Base-by-base conservation (phyloP, 2,329 filamentous ascomycete genomes). In the Scytalidium lignicola region DNA sequence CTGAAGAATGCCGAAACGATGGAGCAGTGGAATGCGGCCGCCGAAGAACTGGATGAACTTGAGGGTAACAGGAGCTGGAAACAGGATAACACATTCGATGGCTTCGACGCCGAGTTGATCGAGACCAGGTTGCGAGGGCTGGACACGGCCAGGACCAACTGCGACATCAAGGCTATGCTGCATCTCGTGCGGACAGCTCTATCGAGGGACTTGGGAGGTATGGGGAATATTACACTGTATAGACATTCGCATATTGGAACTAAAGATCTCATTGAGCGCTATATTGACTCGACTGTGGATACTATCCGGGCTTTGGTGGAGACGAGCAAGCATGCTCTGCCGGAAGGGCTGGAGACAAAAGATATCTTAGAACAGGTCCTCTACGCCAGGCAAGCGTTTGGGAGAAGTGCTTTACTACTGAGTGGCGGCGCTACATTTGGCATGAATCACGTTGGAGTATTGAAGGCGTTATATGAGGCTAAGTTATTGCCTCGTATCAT, bases 61-160 rank as follows among this genome's bases (percentile, higher is more conserved):
- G 89, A 96, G 64, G 84, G 84, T 42, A 90, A 92, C 62, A 83
- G 92, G 56, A 70, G 74, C 22, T 96, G 91, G 91, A 96, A 96
- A 65, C 66, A 74, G 26, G 80, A 88, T 45, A 69, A 78, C 8
- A 64, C 61, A 1, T 61, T 57, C n/a, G 28, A 51, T 3, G 74
- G 79, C 45, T 81, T 76, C n/a, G 82, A 92, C 59, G 78, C 82
- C 1, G 71, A 72, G 0, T 71, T 95, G 8, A 80, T 96, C 40
- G 74, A 83, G 55, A 72, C 78, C 26, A 82, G 88, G n/a, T 70
- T 95, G 41, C 71, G 74, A 47, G 82, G 90, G 55, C 75, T 96
- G 51, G 85, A 95, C 56, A 76, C 85, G 10, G 90, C 90, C 15
- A 80, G 87, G 4, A 73, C 76, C 10, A 83, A 77, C 55, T 82